These are phyloP conservation scores for Leccinum subrobustum DNA, from an alignment of 1,284 basidiomycete genomes.

Conservation along the genomic window DNA sequence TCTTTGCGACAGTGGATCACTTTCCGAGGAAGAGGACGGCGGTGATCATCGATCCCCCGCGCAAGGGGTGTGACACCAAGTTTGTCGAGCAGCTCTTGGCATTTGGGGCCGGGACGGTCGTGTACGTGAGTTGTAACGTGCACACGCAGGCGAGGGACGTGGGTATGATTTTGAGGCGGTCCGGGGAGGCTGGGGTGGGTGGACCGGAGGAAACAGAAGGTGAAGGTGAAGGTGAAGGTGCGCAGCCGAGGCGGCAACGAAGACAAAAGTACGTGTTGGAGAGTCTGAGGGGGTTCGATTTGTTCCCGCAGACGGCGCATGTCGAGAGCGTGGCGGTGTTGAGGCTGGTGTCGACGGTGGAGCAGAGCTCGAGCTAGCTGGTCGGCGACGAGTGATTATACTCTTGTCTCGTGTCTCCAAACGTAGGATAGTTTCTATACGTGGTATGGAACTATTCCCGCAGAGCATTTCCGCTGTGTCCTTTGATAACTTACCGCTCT, in stretches of 20 bases:
- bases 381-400: neutral
- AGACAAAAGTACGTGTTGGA: constrained; percentile 63
- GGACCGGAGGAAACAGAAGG: constrained; percentile 10
- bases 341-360: constrained; percentile 32
- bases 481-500: neutral
- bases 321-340: constrained; percentile 81
- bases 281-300: constrained; percentile 83
- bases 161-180: constrained; percentile 63
- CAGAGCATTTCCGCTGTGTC: neutral
- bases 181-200: constrained; percentile 20
- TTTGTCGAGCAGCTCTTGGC: constrained; percentile 79
- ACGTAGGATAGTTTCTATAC: neutral
- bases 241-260: constrained; percentile 25
- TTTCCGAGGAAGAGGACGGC: constrained; percentile 73
- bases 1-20: constrained; percentile 61
- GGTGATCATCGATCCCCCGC: constrained; percentile 83
- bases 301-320: constrained; percentile 94
- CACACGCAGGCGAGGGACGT: constrained; percentile 85
- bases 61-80: constrained; percentile 85
- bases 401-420: neutral
- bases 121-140: constrained; percentile 95
- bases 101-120: constrained; percentile 71
- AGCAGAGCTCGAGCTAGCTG: neutral
- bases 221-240: neutral
- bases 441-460: neutral